Evolutionary conservation across 345 rosid genomes (phyloP).

Genomic region (Bruguiera sexangula): DNA sequence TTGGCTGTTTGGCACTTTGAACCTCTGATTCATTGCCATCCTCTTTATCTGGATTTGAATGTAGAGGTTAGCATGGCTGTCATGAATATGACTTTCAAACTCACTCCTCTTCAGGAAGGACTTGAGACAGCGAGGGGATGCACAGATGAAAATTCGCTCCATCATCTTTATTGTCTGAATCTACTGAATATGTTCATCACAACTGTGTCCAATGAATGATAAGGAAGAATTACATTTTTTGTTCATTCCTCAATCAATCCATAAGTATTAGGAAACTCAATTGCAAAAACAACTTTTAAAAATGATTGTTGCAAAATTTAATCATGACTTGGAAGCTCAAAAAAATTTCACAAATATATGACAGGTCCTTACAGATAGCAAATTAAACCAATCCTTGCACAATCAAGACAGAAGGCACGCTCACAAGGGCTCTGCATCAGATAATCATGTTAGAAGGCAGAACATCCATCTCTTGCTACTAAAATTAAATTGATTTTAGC

Average conservation of each 20-base stretch:
- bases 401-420: slow-evolving; percentile 87
- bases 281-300: not conserved
- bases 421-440: slow-evolving; percentile 82
- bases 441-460: not conserved
- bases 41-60: slow-evolving; percentile 62
- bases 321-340: no score
- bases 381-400: slow-evolving; percentile 86
- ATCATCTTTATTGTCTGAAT: slow-evolving; percentile 96
- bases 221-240: slow-evolving; percentile 5
- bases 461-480: not conserved
- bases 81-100: slow-evolving; percentile 74
- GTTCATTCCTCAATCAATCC: slow-evolving; percentile 1
- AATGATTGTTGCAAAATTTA: no score
- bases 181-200: slow-evolving; percentile 93
- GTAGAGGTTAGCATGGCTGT: slow-evolving; percentile 63
- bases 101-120: slow-evolving; percentile 80
- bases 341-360: no score
- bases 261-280: not conserved
- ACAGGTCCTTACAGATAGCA: slow-evolving; percentile 75
- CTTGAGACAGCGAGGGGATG: slow-evolving; percentile 93
- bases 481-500: no score
- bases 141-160: slow-evolving; percentile 97
- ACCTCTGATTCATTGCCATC: slow-evolving; percentile 69
- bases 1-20: slow-evolving; percentile 62
- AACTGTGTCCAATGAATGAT: slow-evolving; percentile 39